phyloP scores from a whole-genome alignment of 2,329 filamentous ascomycete species.

The Neonectria ditissima region DNA sequence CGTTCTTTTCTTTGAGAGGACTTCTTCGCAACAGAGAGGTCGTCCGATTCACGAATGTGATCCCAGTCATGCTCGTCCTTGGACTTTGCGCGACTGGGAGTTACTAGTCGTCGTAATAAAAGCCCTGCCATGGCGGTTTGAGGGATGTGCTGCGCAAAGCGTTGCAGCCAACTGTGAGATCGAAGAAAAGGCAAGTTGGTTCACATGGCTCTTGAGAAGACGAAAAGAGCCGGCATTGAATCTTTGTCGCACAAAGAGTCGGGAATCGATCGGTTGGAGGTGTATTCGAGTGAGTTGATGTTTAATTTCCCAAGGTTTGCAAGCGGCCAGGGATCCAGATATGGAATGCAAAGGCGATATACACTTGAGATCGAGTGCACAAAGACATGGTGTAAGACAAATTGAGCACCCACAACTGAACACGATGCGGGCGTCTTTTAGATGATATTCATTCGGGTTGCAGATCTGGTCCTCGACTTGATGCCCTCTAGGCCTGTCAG shows the following conservation, averaged over 20 bases:
- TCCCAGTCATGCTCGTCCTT: slow-evolving; percentile 30
- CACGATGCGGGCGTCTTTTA: slow-evolving; percentile 29
- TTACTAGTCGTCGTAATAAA: slow-evolving; percentile 42
- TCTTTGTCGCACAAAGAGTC: slow-evolving; percentile 35
- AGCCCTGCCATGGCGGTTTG: slow-evolving; percentile 39
- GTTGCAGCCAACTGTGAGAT: slow-evolving; percentile 29
- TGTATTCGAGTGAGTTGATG: slow-evolving; percentile 21
- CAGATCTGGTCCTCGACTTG: slow-evolving; percentile 18
- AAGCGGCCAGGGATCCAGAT: slow-evolving; percentile 26
- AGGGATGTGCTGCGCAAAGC: slow-evolving; percentile 24
- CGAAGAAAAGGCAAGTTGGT: slow-evolving; percentile 9
- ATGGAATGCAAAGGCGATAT: slow-evolving; percentile 34
- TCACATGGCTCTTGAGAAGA: slow-evolving; percentile 35
- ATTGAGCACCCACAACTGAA: slow-evolving; percentile 32
- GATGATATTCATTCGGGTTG: slow-evolving; percentile 15
- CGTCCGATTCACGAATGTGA: slow-evolving; percentile 38
- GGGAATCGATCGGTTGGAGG: slow-evolving; percentile 9
- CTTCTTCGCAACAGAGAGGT: slow-evolving; percentile 33
- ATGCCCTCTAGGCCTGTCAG: slow-evolving; percentile 19
- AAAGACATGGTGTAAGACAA: slow-evolving; percentile 23
- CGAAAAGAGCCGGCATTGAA: slow-evolving; percentile 8
- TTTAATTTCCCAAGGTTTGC: slow-evolving; percentile 32
- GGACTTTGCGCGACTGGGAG: slow-evolving; percentile 28
- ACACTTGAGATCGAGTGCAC: slow-evolving; percentile 11
- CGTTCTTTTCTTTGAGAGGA: slow-evolving; percentile 30